A percentile compares a stretch with the other conserved stretches of the same genome.
These are phyloP conservation scores for Boletellus sp. DNA, from an alignment of 768 basidiomycete species.

Conservation along the genomic window DNA sequence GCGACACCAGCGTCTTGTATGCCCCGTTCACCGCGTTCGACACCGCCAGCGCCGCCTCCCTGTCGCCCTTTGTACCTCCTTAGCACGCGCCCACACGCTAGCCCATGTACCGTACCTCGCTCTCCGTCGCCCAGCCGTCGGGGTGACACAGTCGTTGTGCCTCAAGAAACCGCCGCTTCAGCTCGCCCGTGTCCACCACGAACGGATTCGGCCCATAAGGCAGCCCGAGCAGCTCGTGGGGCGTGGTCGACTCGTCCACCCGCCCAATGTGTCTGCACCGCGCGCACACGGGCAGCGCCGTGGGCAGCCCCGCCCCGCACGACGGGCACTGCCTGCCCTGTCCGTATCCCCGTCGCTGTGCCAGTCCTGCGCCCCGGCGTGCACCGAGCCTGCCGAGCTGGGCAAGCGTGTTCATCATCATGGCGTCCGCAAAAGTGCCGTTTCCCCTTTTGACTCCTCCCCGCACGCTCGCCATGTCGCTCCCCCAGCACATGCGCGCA, in stretches of 20 bases:
- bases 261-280: constrained; percentile 66
- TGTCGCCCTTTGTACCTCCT: constrained; percentile 21
- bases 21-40: constrained; percentile 82
- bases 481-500: constrained; percentile 37
- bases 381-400: constrained; percentile 11
- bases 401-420: constrained; percentile 14
- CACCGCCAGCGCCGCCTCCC: constrained; percentile 30
- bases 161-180: constrained; percentile 65
- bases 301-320: constrained; percentile 58
- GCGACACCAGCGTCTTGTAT: constrained; percentile 70
- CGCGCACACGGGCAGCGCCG: constrained; percentile 69
- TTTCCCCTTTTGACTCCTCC: constrained; percentile 4
- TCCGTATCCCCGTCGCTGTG: constrained; percentile 15
- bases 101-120: constrained; percentile 42
- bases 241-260: constrained; percentile 51
- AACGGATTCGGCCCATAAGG: constrained; percentile 66
- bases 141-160: constrained; percentile 83
- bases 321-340: constrained; percentile 46
- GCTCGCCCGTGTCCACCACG: constrained; percentile 51
- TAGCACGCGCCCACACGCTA: constrained; percentile 5
- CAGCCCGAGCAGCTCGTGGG: constrained; percentile 68
- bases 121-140: constrained; percentile 74
- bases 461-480: constrained; percentile 19
- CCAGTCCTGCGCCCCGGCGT: constrained; percentile 3
- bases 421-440: neutral